Percentiles rank a stretch among this genome's conserved stretches.
Conservation (phyloP, 768 basidiomycete species). For the Xanthoconium stramineum region DNA sequence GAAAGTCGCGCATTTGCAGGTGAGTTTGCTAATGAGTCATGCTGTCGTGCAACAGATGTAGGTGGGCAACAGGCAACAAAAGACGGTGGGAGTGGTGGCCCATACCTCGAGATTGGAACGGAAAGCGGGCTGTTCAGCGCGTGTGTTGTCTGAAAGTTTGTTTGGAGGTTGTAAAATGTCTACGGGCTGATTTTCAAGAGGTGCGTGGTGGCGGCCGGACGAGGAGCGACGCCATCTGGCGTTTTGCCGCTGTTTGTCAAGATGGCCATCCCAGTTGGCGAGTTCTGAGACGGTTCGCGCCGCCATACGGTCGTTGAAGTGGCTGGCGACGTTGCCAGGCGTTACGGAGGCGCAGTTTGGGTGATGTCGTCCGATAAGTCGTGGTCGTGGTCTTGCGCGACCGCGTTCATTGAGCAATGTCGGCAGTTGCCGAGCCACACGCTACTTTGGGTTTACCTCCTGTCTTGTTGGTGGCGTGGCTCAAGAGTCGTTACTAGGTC, state of each 20-base stretch:
- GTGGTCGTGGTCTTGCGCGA: slow-evolving; percentile 3
- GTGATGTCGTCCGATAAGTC: not conserved
- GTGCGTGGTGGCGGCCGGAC: slow-evolving; percentile 10
- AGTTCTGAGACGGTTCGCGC: slow-evolving; percentile 13
- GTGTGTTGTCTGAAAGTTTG: slow-evolving; percentile 4
- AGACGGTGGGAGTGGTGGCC: not conserved
- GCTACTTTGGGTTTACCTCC: not conserved
- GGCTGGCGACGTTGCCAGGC: not conserved
- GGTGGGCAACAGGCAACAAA: slow-evolving; percentile 1
- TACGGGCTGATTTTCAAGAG: not conserved
- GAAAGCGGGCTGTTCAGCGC: slow-evolving; percentile 2
- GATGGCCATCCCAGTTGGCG: slow-evolving; percentile 17
- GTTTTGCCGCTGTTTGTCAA: slow-evolving; percentile 6
- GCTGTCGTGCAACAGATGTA: slow-evolving; percentile 10
- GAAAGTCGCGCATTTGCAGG: slow-evolving; percentile 2
- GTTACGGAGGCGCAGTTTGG: not conserved
- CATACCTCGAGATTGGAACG: slow-evolving; percentile 13
- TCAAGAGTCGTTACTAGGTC: too few relatives aligned
- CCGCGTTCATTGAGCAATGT: slow-evolving; percentile 4
- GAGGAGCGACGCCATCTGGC: slow-evolving; percentile 11
- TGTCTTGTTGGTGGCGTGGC: too few relatives aligned
- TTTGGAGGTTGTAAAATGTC: not conserved
- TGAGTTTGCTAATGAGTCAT: not conserved
- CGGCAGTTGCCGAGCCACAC: slow-evolving; percentile 9
- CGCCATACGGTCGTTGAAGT: slow-evolving; percentile 7